phyloP scores from a whole-genome alignment of 1,139 yeast species.

The Sugiyamaella xylanicola region DNA sequence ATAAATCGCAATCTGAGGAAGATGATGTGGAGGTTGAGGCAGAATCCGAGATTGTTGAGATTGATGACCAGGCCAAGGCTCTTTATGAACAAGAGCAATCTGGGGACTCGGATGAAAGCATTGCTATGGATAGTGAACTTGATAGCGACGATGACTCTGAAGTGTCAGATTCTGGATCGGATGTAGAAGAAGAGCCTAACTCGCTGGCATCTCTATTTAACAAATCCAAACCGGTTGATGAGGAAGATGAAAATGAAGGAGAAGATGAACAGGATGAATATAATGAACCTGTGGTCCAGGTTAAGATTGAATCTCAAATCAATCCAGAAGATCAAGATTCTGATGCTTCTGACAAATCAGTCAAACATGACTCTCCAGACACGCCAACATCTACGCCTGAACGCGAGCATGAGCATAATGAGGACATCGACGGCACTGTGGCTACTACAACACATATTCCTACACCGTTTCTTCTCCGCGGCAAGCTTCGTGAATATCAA shows the following conservation, averaged over 20 bases:
- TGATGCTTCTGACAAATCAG: conserved; percentile 14
- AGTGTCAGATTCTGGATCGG: conserved; percentile 28
- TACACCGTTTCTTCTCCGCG: conserved; percentile 60
- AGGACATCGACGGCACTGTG: conserved; percentile 8
- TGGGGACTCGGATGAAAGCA: conserved; percentile 32
- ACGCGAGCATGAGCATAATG: conserved; percentile 19
- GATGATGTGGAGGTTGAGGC: conserved; percentile 34
- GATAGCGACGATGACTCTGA: conserved; percentile 34
- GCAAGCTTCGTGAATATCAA: conserved; percentile 86
- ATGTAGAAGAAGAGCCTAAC: conserved; percentile 17
- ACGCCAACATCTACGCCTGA: conserved; percentile 28
- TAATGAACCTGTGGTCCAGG: conserved; percentile 25
- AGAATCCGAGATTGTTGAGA: conserved; percentile 28
- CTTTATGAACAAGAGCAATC: conserved; percentile 31
- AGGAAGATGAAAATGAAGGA: conserved; percentile 25
- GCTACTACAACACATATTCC: conserved; percentile 29
- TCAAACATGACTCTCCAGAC: conserved; percentile 17
- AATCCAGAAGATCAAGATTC: conserved; percentile 19
- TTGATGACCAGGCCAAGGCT: conserved; percentile 33
- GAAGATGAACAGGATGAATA: conserved; percentile 28
- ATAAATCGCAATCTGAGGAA: conserved; percentile 35
- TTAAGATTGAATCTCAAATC: conserved; percentile 12
- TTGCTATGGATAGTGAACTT: conserved; percentile 33
- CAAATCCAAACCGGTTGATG: conserved; percentile 25
- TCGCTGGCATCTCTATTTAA: conserved; percentile 10